phyloP scores from a whole-genome alignment of 176 grass and related monocot genomes.

The Aegilops bicornis region DNA sequence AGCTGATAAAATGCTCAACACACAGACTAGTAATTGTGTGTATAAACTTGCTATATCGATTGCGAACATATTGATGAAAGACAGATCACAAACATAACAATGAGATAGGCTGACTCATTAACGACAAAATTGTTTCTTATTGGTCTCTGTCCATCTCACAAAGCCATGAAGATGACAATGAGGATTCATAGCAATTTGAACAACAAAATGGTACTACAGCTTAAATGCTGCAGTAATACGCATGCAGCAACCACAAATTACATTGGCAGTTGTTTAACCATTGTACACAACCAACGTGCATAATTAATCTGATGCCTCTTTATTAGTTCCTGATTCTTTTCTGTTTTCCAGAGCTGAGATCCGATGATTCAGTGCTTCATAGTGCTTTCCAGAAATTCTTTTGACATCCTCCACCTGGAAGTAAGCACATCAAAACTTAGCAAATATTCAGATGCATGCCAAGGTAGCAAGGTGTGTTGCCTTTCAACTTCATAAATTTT shows the following conservation, averaged over 20 bases:
- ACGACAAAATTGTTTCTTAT: constrained; percentile 39
- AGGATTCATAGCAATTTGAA: constrained; percentile 28
- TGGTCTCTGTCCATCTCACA: constrained; percentile 32
- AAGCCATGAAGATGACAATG: constrained; percentile 19
- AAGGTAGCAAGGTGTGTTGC: background rate
- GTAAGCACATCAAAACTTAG: constrained; percentile 29
- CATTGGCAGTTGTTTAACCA: constrained; percentile 3
- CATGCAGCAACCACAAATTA: constrained; percentile 35
- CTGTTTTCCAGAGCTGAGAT: constrained; percentile 56
- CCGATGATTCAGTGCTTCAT: constrained; percentile 45
- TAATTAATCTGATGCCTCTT: constrained; percentile 51
- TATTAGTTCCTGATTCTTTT: constrained; percentile 35
- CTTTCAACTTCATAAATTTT: background rate
- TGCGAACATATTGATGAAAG: background rate
- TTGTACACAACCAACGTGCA: constrained; percentile 12
- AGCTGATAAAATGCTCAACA: background rate
- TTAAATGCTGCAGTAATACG: constrained; percentile 28
- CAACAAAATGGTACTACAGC: constrained; percentile 33
- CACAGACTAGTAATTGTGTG: background rate
- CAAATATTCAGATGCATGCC: constrained; percentile 5
- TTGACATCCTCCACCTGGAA: constrained; percentile 65
- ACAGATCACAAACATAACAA: background rate
- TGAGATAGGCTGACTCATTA: background rate
- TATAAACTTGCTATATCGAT: background rate
- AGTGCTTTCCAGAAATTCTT: constrained; percentile 49